Evolutionary conservation across 495 filamentous ascomycete genomes (phyloP).

Genomic region (Hypoxylon crocopeplum): DNA sequence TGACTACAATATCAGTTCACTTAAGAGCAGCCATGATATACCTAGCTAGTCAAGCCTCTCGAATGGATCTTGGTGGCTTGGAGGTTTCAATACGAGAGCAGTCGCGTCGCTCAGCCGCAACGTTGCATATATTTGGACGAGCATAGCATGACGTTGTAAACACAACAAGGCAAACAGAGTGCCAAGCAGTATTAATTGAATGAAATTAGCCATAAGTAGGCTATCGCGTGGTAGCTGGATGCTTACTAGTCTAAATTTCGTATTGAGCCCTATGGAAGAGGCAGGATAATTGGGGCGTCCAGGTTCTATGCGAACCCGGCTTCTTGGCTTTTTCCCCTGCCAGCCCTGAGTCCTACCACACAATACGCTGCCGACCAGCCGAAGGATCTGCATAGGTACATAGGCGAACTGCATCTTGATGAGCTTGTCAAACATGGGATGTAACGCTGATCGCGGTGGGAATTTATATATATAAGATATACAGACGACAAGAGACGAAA

Average conservation of each 20-base stretch:
- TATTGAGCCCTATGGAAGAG: constrained; percentile 3
- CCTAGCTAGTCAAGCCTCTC: no score
- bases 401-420: neutral
- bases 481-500: no score
- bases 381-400: constrained; percentile 10
- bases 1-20: no score
- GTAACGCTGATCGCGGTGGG: no score
- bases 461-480: no score
- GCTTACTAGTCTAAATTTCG: constrained; percentile 2
- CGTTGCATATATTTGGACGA: constrained; percentile 1
- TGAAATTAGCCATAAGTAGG: neutral
- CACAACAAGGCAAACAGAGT: neutral
- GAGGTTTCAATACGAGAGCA: neutral
- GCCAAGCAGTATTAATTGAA: neutral
- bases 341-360: neutral
- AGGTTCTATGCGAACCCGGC: no score
- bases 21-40: no score
- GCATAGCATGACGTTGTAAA: neutral
- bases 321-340: constrained; percentile 19
- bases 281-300: no score
- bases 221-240: neutral
- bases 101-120: constrained; percentile 11
- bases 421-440: neutral
- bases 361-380: constrained; percentile 13
- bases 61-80: neutral